phyloP scores from a whole-genome alignment of 805 yeast genomes.

The Saccharomycopsis synnaedendra region DNA sequence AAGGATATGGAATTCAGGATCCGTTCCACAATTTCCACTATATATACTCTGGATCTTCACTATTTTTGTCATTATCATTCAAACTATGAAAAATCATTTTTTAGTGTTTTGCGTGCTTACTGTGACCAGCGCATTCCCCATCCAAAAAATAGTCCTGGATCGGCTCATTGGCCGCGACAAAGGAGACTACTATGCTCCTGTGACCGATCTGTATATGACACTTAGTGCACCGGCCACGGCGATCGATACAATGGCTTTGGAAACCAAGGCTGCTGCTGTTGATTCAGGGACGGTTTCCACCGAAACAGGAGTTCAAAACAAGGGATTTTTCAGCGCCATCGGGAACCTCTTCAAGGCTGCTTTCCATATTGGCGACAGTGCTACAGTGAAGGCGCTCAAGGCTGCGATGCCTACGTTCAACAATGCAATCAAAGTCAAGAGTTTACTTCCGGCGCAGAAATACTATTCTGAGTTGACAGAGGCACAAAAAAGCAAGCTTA shows the following conservation, averaged over 20 bases:
- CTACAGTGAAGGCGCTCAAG: conserved; percentile 1
- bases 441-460: conserved; percentile 3
- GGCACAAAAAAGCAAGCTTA: neutral
- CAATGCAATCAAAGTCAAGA: neutral
- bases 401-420: conserved; percentile 3
- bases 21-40: too few species aligned
- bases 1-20: too few species aligned
- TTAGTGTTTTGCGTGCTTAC: neutral
- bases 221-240: neutral
- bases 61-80: neutral
- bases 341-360: conserved; percentile 4
- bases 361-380: conserved; percentile 7
- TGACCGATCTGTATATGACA: neutral
- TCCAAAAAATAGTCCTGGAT: neutral
- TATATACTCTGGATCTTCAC: neutral
- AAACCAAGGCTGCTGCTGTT: neutral
- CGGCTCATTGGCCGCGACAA: neutral
- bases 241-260: neutral
- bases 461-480: neutral
- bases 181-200: conserved; percentile 8
- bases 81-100: neutral
- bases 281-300: conserved; percentile 1
- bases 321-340: conserved; percentile 7
- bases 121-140: neutral
- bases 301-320: conserved; percentile 1